Evolutionary conservation across 345 rosid genomes (phyloP).

Genomic region (Hibiscus mutabilis): DNA sequence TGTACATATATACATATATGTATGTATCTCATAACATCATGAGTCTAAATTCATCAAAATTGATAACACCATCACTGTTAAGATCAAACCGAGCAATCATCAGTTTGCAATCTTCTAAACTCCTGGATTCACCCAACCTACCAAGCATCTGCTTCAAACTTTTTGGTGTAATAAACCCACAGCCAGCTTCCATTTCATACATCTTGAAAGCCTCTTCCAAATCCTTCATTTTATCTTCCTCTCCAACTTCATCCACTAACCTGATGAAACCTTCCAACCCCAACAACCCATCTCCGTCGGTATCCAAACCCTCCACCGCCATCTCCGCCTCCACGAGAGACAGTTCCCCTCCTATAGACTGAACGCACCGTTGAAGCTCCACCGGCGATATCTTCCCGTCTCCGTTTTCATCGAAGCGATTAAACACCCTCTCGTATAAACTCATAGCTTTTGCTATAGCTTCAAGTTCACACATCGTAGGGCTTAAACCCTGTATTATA

Average conservation of each 20-base stretch:
- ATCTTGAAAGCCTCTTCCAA: slow-evolving; percentile 39
- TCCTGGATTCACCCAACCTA: slow-evolving; percentile 35
- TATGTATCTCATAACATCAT: slow-evolving; percentile 26
- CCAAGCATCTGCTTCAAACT: slow-evolving; percentile 37
- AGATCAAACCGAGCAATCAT: slow-evolving; percentile 45
- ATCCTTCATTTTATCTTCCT: slow-evolving; percentile 40
- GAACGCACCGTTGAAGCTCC: slow-evolving; percentile 25
- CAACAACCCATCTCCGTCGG: slow-evolving; percentile 43
- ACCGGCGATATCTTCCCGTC: slow-evolving; percentile 33
- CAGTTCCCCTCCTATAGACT: slow-evolving; percentile 26
- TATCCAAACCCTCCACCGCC: slow-evolving; percentile 27
- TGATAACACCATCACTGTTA: slow-evolving; percentile 42
- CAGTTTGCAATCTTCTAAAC: slow-evolving; percentile 29
- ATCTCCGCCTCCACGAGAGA: slow-evolving; percentile 24
- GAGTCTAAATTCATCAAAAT: slow-evolving; percentile 43
- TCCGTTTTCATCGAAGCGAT: slow-evolving; percentile 22
- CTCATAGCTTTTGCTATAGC: neutral
- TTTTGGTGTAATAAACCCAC: slow-evolving; percentile 35
- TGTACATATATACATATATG: neutral
- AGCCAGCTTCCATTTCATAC: slow-evolving; percentile 32
- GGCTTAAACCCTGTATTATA: neutral
- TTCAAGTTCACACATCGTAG: neutral
- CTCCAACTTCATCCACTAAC: slow-evolving; percentile 37
- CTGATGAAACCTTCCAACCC: slow-evolving; percentile 37
- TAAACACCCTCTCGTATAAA: slow-evolving; percentile 11